Evolutionary conservation across 164 flowering plant species (phyloP), one percentile per base, ranked within the genome.

Genomic region (Malania oleifera): DNA sequence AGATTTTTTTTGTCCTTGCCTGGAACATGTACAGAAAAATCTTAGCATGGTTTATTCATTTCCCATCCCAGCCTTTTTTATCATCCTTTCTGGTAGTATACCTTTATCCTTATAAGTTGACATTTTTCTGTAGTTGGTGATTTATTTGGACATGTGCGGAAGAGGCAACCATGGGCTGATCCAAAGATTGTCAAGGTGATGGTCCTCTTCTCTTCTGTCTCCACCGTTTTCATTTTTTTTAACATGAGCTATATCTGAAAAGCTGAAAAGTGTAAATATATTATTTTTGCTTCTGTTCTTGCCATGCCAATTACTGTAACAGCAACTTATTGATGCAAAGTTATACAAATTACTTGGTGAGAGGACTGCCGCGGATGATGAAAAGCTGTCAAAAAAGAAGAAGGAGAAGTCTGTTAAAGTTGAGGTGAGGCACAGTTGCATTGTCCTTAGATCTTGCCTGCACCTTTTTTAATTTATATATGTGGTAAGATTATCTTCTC

Each of bases 131-230:
- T 60, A 93, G 98, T 88, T 61, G 97, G 99, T 58, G 88, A 88
- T 35, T 68, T 95, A 27, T 77, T 84, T 67, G 87, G 75, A 27
- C 75, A 79, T 68, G 75, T 95, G 11, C 78, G 96, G 38, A 79
- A 84, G 76, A 82, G 65, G 68, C 93, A 67, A 52, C 96, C 86
- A 34, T 95, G 99, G 99, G 97, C 95, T 27, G 97, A 91, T 77
- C 82, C 86, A 34, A 88, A 88, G 72, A 72, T 77, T 69, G 89
- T 87, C 10, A 95, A 91, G 96, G 99, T 92, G 68, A 59, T 54
- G 20, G 25, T 4, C 8, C 22, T 1, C 18, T 46, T 8, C 14
- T 40, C 4, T 11, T 15, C n/a, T 40, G 12, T 27, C 41, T 44
- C 18, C 43, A 26, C 48, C 38, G 11, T 20, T 46, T 61, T 18